Percentiles rank a stretch among this genome's conserved stretches.
Evolutionary conservation across 768 basidiomycete species (phyloP).

Genomic region (Leucosporidium creatinivorum): DNA sequence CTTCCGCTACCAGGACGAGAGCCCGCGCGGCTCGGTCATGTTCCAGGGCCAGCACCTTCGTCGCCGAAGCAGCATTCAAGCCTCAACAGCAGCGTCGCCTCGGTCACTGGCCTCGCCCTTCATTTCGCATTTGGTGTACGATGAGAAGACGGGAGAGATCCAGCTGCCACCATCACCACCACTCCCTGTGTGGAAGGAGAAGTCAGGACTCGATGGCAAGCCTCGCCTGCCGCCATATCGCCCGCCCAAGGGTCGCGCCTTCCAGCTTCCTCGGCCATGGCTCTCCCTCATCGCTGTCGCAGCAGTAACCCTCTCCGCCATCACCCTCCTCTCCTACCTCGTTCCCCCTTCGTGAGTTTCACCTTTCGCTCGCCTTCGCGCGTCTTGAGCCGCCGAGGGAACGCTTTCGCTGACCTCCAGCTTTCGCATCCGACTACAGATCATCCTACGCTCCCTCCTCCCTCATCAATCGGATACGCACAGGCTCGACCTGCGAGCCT

Average conservation of each 20-base stretch:
- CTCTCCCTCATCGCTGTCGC: slow-evolving; percentile 13
- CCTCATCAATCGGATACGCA: slow-evolving; percentile 16
- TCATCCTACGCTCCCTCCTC: slow-evolving; percentile 2
- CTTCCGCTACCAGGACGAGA: too few relatives aligned
- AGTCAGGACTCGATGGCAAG: not conserved
- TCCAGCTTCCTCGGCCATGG: slow-evolving; percentile 11
- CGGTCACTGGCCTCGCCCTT: slow-evolving; percentile 10
- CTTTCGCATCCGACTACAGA: not conserved
- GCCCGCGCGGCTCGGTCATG: too few relatives aligned
- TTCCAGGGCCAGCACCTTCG: too few relatives aligned
- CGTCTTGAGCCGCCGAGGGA: too few relatives aligned
- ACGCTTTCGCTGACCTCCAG: not conserved
- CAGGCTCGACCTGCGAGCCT: slow-evolving; percentile 22
- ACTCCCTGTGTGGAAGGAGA: slow-evolving; percentile 20
- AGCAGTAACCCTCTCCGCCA: slow-evolving; percentile 4
- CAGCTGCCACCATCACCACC: slow-evolving; percentile 24
- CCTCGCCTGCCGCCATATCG: not conserved
- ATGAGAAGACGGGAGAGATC: slow-evolving; percentile 23
- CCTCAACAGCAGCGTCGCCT: not conserved
- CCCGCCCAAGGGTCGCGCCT: slow-evolving; percentile 7
- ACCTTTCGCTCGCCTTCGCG: not conserved
- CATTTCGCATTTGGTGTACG: slow-evolving; percentile 12
- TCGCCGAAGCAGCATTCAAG: too few relatives aligned
- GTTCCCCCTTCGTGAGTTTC: slow-evolving; percentile 19
- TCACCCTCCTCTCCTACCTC: slow-evolving; percentile 22